Evolutionary conservation across 2,329 filamentous ascomycete species (phyloP).

Genomic region (Rutstroemia sp.): DNA sequence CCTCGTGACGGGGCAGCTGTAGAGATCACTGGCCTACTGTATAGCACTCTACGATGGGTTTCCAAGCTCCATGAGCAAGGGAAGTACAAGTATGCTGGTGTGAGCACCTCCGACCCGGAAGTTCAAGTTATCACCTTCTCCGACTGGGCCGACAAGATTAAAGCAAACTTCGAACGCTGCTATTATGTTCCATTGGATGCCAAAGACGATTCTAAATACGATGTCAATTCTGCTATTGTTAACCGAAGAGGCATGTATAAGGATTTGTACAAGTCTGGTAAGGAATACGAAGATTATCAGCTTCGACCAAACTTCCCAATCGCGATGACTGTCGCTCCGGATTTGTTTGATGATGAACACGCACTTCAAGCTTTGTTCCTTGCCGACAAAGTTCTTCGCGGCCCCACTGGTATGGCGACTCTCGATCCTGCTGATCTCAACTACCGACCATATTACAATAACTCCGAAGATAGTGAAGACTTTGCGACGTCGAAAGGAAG

Average conservation of each 20-base stretch:
- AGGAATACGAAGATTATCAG: conserved; percentile 97
- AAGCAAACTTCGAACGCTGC: conserved; percentile 81
- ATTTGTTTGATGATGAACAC: conserved; percentile 72
- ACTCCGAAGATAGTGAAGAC: conserved; percentile 85
- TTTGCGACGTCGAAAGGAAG: conserved; percentile 89
- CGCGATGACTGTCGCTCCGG: conserved; percentile 88
- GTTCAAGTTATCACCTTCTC: conserved; percentile 56
- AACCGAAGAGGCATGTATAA: conserved; percentile 97
- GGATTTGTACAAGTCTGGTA: conserved; percentile 87
- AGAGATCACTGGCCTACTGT: conserved; percentile 89
- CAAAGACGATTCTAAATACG: conserved; percentile 67
- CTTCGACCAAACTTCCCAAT: conserved; percentile 91
- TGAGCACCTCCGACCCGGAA: conserved; percentile 52
- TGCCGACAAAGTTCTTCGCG: conserved; percentile 72
- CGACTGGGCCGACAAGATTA: conserved; percentile 75
- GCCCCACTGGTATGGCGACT: conserved; percentile 91
- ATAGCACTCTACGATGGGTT: conserved; percentile 83
- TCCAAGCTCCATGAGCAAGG: conserved; percentile 58
- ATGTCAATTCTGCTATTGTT: conserved; percentile 70
- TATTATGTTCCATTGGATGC: conserved; percentile 74
- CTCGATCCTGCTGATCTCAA: conserved; percentile 88
- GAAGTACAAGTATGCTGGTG: conserved; percentile 65
- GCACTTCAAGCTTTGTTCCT: conserved; percentile 74
- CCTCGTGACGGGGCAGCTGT: conserved; percentile 91
- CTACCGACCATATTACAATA: conserved; percentile 91